phyloP scores from a whole-genome alignment of 2,329 filamentous ascomycete species.

The Trichoderma cornu-damae region DNA sequence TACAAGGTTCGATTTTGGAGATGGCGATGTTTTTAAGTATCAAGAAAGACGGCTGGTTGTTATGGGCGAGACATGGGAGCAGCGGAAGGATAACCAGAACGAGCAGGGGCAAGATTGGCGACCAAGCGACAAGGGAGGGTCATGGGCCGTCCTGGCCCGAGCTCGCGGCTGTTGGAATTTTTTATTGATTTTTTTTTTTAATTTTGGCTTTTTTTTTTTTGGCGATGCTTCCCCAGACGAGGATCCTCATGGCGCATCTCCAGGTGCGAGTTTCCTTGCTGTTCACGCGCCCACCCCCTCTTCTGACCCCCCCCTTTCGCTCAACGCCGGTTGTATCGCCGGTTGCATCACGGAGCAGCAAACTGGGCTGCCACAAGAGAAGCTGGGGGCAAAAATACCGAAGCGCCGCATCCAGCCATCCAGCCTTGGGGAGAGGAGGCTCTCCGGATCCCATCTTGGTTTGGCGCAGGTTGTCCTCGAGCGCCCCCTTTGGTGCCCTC shows the following conservation, averaged over 20 bases:
- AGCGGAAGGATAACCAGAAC: background rate
- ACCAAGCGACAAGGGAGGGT: constrained; percentile 7
- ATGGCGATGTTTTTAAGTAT: constrained; percentile 20
- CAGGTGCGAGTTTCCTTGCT: background rate
- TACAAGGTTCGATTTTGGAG: constrained; percentile 8
- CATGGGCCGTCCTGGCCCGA: constrained; percentile 1
- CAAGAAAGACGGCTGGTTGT: background rate
- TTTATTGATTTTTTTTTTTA: too few species aligned
- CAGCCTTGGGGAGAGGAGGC: background rate
- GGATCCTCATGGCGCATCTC: background rate
- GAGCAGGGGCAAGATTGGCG: constrained; percentile 16
- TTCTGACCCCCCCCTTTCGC: background rate
- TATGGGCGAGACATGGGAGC: constrained; percentile 12
- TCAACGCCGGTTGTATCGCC: background rate
- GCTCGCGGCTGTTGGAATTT: constrained; percentile 4
- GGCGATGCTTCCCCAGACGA: background rate
- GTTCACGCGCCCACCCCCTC: background rate
- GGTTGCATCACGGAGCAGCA: constrained; percentile 4
- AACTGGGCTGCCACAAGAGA: too few species aligned
- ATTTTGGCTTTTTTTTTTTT: too few species aligned
- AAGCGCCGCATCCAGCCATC: background rate
- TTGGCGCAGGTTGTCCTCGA: background rate
- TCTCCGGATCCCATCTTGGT: background rate
- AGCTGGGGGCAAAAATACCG: background rate
- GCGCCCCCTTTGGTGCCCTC: background rate